These are phyloP conservation scores for Candida ovalis DNA, from an alignment of 805 yeast species.

Conservation along the genomic window DNA sequence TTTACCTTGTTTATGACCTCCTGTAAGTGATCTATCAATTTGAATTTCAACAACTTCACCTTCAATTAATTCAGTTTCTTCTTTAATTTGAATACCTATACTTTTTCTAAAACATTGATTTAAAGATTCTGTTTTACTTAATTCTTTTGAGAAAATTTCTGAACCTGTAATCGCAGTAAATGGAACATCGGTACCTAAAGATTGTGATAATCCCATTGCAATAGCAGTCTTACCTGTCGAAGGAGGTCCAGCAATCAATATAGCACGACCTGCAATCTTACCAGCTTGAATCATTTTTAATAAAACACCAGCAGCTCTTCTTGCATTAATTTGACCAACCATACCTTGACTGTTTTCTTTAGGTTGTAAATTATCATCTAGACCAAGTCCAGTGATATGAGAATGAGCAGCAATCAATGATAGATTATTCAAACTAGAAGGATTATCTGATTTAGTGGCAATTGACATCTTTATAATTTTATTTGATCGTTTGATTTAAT, in stretches of 20 bases:
- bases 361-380: slow-evolving; percentile 86
- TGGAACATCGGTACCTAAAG: slow-evolving; percentile 94
- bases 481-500: too few relatives aligned
- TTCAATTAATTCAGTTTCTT: slow-evolving; percentile 95
- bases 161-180: slow-evolving; percentile 96
- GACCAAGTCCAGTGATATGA: slow-evolving; percentile 91
- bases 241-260: slow-evolving; percentile 93
- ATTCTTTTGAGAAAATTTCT: slow-evolving; percentile 93
- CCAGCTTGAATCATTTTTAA: slow-evolving; percentile 91
- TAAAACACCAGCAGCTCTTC: slow-evolving; percentile 92
- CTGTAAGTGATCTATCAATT: slow-evolving; percentile 85
- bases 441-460: slow-evolving; percentile 15
- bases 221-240: slow-evolving; percentile 98
- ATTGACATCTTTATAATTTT: slow-evolving; percentile 17
- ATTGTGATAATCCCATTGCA: slow-evolving; percentile 94
- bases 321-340: slow-evolving; percentile 70
- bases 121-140: slow-evolving; percentile 91
- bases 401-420: slow-evolving; percentile 78
- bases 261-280: slow-evolving; percentile 94
- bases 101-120: slow-evolving; percentile 97
- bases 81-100: slow-evolving; percentile 92
- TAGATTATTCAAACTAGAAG: slow-evolving; percentile 16
- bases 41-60: slow-evolving; percentile 97
- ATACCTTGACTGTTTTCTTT: slow-evolving; percentile 84
- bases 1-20: slow-evolving; percentile 85